A percentile compares a stretch with the other conserved stretches of the same genome.
Evolutionary conservation across 148 eudicot genomes (phyloP).

Genomic region (Polygonum aviculare): DNA sequence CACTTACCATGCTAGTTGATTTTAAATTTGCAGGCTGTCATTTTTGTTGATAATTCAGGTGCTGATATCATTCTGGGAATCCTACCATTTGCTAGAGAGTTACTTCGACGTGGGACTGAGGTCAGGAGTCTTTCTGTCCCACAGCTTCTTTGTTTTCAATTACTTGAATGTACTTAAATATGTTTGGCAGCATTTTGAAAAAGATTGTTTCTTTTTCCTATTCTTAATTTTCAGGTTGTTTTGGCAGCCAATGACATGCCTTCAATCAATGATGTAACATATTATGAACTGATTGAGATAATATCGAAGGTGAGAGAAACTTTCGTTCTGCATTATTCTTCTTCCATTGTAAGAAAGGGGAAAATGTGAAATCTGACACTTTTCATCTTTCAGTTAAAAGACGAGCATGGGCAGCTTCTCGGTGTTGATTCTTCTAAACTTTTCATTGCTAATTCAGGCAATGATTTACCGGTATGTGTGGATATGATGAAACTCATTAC

Average conservation of each 20-base stretch:
- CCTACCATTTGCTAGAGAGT: slow-evolving; percentile 94
- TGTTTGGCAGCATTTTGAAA: neutral
- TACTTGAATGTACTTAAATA: neutral
- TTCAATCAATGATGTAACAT: slow-evolving; percentile 89
- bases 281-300: slow-evolving; percentile 67
- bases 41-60: slow-evolving; percentile 96
- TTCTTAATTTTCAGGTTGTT: slow-evolving; percentile 53
- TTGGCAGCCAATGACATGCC: slow-evolving; percentile 97
- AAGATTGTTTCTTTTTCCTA: neutral
- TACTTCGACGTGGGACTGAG: slow-evolving; percentile 86
- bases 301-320: slow-evolving; percentile 55
- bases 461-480: slow-evolving; percentile 88
- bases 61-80: slow-evolving; percentile 93
- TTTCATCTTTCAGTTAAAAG: slow-evolving; percentile 62
- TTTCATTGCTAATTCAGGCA: slow-evolving; percentile 88
- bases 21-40: slow-evolving; percentile 56
- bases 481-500: neutral
- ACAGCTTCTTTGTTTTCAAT: neutral
- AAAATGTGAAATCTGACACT: neutral
- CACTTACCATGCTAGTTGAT: slow-evolving; percentile 22
- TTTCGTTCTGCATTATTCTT: neutral
- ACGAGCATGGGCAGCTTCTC: slow-evolving; percentile 67
- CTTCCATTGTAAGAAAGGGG: neutral
- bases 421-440: slow-evolving; percentile 84
- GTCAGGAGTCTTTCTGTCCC: slow-evolving; percentile 25